These are phyloP conservation scores for Petrea volubilis DNA, from an alignment of 257 asterid genomes.

Conservation along the genomic window DNA sequence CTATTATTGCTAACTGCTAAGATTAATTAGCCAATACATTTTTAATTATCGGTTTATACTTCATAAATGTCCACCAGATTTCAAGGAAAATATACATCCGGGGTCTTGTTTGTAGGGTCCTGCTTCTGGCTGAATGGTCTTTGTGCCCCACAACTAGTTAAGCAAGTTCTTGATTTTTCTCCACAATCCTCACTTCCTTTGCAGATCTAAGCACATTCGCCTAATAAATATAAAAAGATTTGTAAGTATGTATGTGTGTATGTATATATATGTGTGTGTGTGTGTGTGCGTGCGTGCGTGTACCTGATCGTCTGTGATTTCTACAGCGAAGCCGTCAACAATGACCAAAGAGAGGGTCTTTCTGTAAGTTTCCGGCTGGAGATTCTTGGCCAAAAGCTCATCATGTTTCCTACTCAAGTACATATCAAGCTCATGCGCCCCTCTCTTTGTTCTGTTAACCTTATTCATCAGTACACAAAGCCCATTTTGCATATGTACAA, in stretches of 20 bases:
- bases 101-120: not conserved
- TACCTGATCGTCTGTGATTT: conserved; percentile 78
- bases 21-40: not conserved
- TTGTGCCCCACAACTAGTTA: conserved; percentile 9
- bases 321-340: conserved; percentile 84
- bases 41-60: not conserved
- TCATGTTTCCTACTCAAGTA: conserved; percentile 87
- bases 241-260: not conserved
- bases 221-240: conserved; percentile 27
- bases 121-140: too few relatives aligned
- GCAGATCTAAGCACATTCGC: conserved; percentile 80
- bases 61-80: not conserved
- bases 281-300: not conserved
- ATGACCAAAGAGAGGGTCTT: conserved; percentile 81
- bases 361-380: conserved; percentile 58
- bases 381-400: conserved; percentile 54
- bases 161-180: conserved; percentile 79
- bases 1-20: not conserved
- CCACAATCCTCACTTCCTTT: conserved; percentile 82
- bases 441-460: conserved; percentile 50
- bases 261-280: not conserved
- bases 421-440: conserved; percentile 57
- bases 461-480: not conserved
- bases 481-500: not conserved
- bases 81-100: not conserved